Percentiles rank a stretch among this genome's conserved stretches.
Conservation (phyloP, 1,284 basidiomycete genomes). For the Rhodotorula glutinis region DNA sequence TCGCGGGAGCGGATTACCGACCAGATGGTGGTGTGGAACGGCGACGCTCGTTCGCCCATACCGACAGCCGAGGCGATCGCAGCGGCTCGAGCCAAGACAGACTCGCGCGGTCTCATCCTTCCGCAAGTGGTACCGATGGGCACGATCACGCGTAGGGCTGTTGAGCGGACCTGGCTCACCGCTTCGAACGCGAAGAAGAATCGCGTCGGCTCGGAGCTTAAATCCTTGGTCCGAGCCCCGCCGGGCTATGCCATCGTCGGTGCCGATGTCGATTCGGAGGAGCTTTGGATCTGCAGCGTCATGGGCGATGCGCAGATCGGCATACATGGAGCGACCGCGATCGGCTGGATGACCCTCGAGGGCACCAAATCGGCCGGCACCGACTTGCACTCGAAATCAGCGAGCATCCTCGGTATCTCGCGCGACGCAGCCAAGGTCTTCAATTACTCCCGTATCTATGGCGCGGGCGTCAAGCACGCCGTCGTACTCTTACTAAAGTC, state of each 20-base stretch:
- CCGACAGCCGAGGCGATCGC: conserved; percentile 22
- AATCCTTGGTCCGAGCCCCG: conserved; percentile 94
- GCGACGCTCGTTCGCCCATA: conserved; percentile 39
- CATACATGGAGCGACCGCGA: conserved; percentile 90
- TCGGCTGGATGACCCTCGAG: conserved; percentile 99
- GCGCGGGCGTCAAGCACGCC: conserved; percentile 93
- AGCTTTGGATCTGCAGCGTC: conserved; percentile 97
- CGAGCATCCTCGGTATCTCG: conserved; percentile 85
- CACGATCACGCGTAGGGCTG: conserved; percentile 92
- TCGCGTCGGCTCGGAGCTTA: conserved; percentile 94
- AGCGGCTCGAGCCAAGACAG: conserved; percentile 43
- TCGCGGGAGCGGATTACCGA: conserved; percentile 86
- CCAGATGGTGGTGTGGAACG: conserved; percentile 89
- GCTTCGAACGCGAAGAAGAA: conserved; percentile 98
- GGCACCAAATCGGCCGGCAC: conserved; percentile 96
- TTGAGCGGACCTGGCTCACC: conserved; percentile 97
- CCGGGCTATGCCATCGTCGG: conserved; percentile 92
- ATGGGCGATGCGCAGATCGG: conserved; percentile 99
- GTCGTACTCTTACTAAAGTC: conserved; percentile 83
- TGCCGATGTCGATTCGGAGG: conserved; percentile 97
- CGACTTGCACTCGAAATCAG: conserved; percentile 96
- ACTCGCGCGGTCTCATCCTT: conserved; percentile 83
- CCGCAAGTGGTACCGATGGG: conserved; percentile 99
- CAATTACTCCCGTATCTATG: conserved; percentile 98
- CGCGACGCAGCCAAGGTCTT: conserved; percentile 97